These are phyloP conservation scores for Fomitopsis palustris DNA, from an alignment of 1,284 basidiomycete genomes.

Conservation along the genomic window DNA sequence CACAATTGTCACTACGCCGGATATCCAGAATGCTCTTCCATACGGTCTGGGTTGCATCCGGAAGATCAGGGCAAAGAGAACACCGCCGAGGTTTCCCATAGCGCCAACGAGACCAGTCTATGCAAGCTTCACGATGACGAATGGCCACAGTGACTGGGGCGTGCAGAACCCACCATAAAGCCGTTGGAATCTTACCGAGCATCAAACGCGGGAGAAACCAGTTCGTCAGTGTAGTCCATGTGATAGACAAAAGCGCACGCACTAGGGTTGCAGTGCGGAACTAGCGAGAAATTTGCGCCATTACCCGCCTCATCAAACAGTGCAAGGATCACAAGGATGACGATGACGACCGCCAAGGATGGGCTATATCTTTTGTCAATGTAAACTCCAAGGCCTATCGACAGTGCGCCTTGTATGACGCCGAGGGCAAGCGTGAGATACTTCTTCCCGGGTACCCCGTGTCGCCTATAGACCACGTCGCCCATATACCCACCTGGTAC, in stretches of 20 bases:
- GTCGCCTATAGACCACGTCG: slow-evolving; percentile 45
- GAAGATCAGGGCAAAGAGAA: slow-evolving; percentile 47
- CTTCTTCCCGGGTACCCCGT: slow-evolving; percentile 50
- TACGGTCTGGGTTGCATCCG: slow-evolving; percentile 40
- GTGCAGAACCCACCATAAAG: slow-evolving; percentile 27
- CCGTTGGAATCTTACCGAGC: slow-evolving; percentile 30
- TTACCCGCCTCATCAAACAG: slow-evolving; percentile 47
- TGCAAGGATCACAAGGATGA: slow-evolving; percentile 31
- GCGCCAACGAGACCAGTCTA: slow-evolving; percentile 49
- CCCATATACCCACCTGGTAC: slow-evolving; percentile 50
- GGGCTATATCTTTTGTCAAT: slow-evolving; percentile 32
- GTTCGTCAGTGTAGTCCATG: background rate
- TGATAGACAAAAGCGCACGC: slow-evolving; percentile 13
- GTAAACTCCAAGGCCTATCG: slow-evolving; percentile 45
- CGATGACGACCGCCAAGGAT: slow-evolving; percentile 25
- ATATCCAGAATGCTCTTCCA: slow-evolving; percentile 46
- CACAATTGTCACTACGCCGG: slow-evolving; percentile 36
- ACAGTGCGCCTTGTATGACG: slow-evolving; percentile 43
- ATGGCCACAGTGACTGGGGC: background rate
- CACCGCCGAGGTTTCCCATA: slow-evolving; percentile 52
- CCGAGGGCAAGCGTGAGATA: slow-evolving; percentile 44
- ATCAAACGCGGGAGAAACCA: slow-evolving; percentile 22
- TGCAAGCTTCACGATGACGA: background rate
- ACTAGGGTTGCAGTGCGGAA: slow-evolving; percentile 51
- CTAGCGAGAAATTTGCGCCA: slow-evolving; percentile 51